Evolutionary conservation across 1,139 yeast species (phyloP).

Genomic region (Suhomyces guaymorum): DNA sequence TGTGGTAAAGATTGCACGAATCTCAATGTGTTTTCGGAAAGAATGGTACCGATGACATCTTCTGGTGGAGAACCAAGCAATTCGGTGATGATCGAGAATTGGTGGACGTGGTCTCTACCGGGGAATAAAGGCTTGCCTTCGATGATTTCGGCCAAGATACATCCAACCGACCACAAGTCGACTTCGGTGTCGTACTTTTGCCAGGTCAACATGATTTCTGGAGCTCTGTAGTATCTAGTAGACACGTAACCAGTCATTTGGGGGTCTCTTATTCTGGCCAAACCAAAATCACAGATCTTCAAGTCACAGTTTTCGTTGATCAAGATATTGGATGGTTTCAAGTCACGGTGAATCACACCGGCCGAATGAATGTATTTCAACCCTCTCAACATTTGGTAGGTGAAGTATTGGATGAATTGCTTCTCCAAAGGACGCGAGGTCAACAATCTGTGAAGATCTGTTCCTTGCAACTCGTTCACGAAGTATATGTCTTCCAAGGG

Average conservation of each 20-base stretch:
- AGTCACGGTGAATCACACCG: slow-evolving; percentile 33
- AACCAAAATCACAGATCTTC: slow-evolving; percentile 43
- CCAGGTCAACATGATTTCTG: slow-evolving; percentile 99
- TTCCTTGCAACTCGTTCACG: slow-evolving; percentile 95
- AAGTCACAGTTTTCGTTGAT: slow-evolving; percentile 33
- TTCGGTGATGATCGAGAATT: slow-evolving; percentile 94
- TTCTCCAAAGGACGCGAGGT: slow-evolving; percentile 93
- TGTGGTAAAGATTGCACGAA: slow-evolving; percentile 94
- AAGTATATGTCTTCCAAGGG: slow-evolving; percentile 96
- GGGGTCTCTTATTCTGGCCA: slow-evolving; percentile 96
- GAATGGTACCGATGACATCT: slow-evolving; percentile 93
- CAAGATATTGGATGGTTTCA: slow-evolving; percentile 30
- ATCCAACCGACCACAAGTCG: slow-evolving; percentile 99
- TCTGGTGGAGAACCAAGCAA: slow-evolving; percentile 94
- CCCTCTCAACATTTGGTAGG: slow-evolving; percentile 40
- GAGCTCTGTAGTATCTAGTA: slow-evolving; percentile 96
- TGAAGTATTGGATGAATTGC: slow-evolving; percentile 93
- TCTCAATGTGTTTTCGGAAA: slow-evolving; percentile 90
- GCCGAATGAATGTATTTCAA: slow-evolving; percentile 32
- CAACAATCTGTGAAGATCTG: slow-evolving; percentile 87
- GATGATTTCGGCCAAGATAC: slow-evolving; percentile 97
- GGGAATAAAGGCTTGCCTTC: slow-evolving; percentile 99
- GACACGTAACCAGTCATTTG: slow-evolving; percentile 99
- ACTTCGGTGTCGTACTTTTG: slow-evolving; percentile 98
- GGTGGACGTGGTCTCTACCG: slow-evolving; percentile 98